These are phyloP conservation scores for Lodderomyces oxycetoniae DNA, from an alignment of 1,139 yeast species.

Conservation along the genomic window DNA sequence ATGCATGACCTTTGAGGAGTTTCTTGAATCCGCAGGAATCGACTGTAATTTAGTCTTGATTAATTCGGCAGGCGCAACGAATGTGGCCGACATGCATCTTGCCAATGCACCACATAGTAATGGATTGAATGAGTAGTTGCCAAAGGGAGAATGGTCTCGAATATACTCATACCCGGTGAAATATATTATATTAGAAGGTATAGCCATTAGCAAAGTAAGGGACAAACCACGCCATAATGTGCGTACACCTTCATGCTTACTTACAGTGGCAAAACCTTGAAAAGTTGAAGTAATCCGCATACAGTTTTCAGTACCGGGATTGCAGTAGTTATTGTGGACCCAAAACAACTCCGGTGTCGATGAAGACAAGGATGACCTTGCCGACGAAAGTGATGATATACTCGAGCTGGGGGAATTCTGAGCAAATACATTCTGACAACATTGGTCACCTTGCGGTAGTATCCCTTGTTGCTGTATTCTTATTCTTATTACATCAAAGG, in stretches of 20 bases:
- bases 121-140: conserved; percentile 56
- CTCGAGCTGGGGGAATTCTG: conserved; percentile 3
- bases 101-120: conserved; percentile 84
- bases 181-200: conserved; percentile 90
- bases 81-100: conserved; percentile 76
- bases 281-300: conserved; percentile 51
- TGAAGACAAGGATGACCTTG: not conserved
- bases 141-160: conserved; percentile 67
- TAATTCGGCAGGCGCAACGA: conserved; percentile 83
- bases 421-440: conserved; percentile 23
- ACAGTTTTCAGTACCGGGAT: conserved; percentile 26
- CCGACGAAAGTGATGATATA: not conserved
- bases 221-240: conserved; percentile 91
- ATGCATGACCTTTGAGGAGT: conserved; percentile 36
- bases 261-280: conserved; percentile 67
- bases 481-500: conserved; percentile 89
- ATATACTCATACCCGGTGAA: conserved; percentile 90
- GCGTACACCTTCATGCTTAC: conserved; percentile 63
- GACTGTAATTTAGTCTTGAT: conserved; percentile 86
- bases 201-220: conserved; percentile 78
- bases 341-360: conserved; percentile 33
- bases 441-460: conserved; percentile 32
- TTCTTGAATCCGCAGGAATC: conserved; percentile 46
- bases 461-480: conserved; percentile 86
- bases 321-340: conserved; percentile 37